Evolutionary conservation across 176 grass and related monocot genomes (phyloP).

Genomic region (Triticum dicoccoides): DNA sequence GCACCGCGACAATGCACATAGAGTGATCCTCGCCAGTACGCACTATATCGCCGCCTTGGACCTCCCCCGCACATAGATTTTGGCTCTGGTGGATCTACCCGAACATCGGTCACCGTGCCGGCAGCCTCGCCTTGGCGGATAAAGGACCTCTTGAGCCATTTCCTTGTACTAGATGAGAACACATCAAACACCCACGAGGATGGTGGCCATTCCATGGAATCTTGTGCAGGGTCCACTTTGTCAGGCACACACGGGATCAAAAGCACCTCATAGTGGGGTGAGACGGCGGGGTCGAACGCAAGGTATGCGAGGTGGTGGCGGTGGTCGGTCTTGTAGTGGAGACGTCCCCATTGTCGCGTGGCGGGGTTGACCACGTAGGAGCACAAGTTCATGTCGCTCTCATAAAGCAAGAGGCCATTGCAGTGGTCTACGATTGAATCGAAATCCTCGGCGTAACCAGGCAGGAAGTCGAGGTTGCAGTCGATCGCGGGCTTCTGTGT

Average conservation of each 20-base stretch:
- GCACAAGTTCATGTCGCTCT: neutral
- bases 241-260: neutral
- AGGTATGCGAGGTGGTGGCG: neutral
- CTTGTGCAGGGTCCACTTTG: neutral
- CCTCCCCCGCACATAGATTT: neutral
- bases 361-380: neutral
- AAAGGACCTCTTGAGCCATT: neutral
- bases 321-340: neutral
- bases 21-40: neutral
- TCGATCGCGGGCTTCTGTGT: neutral
- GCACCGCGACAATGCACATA: neutral
- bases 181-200: neutral
- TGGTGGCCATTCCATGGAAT: neutral
- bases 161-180: neutral
- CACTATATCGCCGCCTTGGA: neutral
- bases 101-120: neutral
- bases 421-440: neutral
- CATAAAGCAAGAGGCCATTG: neutral
- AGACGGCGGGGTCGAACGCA: neutral
- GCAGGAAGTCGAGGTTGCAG: neutral
- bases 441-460: neutral
- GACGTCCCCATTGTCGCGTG: neutral
- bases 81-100: neutral
- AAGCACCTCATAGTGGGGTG: neutral
- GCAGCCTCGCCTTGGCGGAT: neutral